Percentiles rank a stretch among this genome's conserved stretches.
These are phyloP conservation scores for Cnidoscolus chayamansa DNA, from an alignment of 441 rosid genomes.

Conservation along the genomic window DNA sequence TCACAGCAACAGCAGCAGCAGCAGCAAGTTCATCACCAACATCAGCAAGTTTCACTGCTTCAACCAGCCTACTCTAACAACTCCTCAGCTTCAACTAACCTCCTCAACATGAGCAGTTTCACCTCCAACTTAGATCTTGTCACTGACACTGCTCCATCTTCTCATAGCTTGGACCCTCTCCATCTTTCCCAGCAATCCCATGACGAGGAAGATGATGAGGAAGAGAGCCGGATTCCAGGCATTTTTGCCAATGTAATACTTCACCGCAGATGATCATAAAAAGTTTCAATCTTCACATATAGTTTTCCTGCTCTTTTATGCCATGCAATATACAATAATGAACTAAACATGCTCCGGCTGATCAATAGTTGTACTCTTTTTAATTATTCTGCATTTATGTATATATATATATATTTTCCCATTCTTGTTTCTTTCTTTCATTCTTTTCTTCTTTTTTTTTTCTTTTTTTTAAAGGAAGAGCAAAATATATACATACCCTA, in stretches of 20 bases:
- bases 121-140: slow-evolving; percentile 50
- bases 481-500: no score
- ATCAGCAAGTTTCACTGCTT: slow-evolving; percentile 29
- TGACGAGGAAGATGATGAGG: slow-evolving; percentile 67
- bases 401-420: no score
- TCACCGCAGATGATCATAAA: slow-evolving; percentile 36
- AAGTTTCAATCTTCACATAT: no score
- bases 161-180: slow-evolving; percentile 52
- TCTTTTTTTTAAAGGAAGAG: no score
- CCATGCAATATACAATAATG: no score
- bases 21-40: slow-evolving; percentile 3
- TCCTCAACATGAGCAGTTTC: slow-evolving; percentile 56
- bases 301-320: no score
- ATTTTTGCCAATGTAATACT: slow-evolving; percentile 39
- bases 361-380: no score
- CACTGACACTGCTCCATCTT: slow-evolving; percentile 41
- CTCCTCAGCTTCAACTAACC: slow-evolving; percentile 76
- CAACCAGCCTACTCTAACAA: slow-evolving; percentile 88
- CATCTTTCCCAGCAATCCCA: slow-evolving; percentile 38
- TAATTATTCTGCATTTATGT: no score
- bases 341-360: no score
- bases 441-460: no score
- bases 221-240: slow-evolving; percentile 49
- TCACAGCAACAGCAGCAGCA: slow-evolving; percentile 35
- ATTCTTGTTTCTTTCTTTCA: no score